Evolutionary conservation across 768 basidiomycete species (phyloP).

Genomic region (Paxillus ammoniavirescens): DNA sequence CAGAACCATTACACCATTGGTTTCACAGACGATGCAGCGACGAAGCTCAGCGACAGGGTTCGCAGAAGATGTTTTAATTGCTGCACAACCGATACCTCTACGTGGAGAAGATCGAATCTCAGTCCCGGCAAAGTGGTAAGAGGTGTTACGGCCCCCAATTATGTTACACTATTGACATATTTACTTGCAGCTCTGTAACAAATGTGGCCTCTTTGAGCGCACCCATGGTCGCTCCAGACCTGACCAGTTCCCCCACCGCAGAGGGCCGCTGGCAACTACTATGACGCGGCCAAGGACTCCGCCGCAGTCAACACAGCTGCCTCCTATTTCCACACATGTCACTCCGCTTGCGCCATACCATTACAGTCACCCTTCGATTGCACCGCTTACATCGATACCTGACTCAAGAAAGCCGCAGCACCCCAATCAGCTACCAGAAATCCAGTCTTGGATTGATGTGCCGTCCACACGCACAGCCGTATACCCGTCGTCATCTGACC

Average conservation of each 20-base stretch:
- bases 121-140: slow-evolving; percentile 76
- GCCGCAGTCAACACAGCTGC: slow-evolving; percentile 43
- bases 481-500: slow-evolving; percentile 29
- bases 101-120: slow-evolving; percentile 75
- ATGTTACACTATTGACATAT: slow-evolving; percentile 1
- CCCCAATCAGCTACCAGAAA: slow-evolving; percentile 42
- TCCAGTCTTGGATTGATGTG: slow-evolving; percentile 47
- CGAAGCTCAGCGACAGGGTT: slow-evolving; percentile 76
- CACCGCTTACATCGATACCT: slow-evolving; percentile 40
- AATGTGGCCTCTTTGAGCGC: slow-evolving; percentile 79
- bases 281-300: slow-evolving; percentile 49
- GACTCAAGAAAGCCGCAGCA: slow-evolving; percentile 34
- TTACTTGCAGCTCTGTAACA: slow-evolving; percentile 44
- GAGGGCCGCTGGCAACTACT: slow-evolving; percentile 61
- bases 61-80: slow-evolving; percentile 81
- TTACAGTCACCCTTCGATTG: slow-evolving; percentile 52
- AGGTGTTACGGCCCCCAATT: background rate
- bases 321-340: slow-evolving; percentile 43
- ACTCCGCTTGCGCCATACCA: slow-evolving; percentile 45
- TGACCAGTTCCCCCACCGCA: slow-evolving; percentile 79
- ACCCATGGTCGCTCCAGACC: slow-evolving; percentile 78
- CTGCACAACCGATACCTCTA: slow-evolving; percentile 81
- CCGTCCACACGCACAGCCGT: slow-evolving; percentile 25
- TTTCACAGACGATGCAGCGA: slow-evolving; percentile 77
- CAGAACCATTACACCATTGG: slow-evolving; percentile 39